These are phyloP conservation scores for Solanum piurae DNA, from an alignment of 257 asterid species.

Conservation along the genomic window DNA sequence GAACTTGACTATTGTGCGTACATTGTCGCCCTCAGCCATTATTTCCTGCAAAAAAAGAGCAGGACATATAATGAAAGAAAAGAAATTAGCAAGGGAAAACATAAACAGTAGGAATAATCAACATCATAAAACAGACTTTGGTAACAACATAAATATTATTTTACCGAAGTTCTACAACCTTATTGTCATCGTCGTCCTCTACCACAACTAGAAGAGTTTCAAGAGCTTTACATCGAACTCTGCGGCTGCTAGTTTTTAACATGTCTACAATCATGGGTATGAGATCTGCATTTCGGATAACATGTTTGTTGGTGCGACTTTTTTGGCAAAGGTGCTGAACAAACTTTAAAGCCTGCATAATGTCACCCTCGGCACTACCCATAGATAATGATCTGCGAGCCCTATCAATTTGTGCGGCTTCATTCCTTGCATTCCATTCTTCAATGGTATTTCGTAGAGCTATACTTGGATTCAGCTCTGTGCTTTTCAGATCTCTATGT, in stretches of 20 bases:
- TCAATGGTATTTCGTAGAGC: conserved; percentile 80
- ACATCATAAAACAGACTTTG: background rate
- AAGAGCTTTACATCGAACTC: conserved; percentile 60
- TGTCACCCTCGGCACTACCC: conserved; percentile 55
- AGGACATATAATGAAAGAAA: background rate
- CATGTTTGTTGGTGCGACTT: conserved; percentile 50
- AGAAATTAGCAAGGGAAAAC: background rate
- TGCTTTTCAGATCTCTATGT: conserved; percentile 56
- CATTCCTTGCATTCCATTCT: conserved; percentile 96
- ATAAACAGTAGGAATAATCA: background rate
- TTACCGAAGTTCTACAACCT: conserved; percentile 43
- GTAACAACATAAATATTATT: background rate
- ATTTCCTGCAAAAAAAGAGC: conserved; percentile 51
- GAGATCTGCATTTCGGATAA: conserved; percentile 56
- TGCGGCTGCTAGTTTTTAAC: conserved; percentile 61
- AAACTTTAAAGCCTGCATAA: conserved; percentile 51
- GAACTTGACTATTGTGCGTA: conserved; percentile 75
- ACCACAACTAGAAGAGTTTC: conserved; percentile 81
- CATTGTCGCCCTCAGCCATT: conserved; percentile 85
- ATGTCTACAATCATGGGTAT: conserved; percentile 73
- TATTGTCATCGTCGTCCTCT: conserved; percentile 78
- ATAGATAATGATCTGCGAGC: conserved; percentile 53
- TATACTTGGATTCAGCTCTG: conserved; percentile 77
- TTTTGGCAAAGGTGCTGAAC: conserved; percentile 59
- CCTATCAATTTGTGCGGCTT: conserved; percentile 86